These are phyloP conservation scores for Macrocybe gigantea DNA, from an alignment of 768 basidiomycete genomes.

Conservation along the genomic window DNA sequence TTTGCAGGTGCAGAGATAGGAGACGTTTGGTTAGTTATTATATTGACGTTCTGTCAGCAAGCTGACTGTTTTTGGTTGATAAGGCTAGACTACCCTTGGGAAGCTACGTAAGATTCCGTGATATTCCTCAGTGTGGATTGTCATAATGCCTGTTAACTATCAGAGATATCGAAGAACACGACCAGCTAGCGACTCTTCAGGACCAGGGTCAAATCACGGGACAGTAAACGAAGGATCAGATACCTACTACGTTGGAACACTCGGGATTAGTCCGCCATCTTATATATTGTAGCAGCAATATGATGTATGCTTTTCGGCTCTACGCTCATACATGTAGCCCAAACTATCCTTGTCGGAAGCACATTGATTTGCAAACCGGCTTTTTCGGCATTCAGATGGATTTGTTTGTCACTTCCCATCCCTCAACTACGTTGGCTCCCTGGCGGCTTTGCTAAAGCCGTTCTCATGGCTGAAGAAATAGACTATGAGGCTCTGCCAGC, in stretches of 20 bases:
- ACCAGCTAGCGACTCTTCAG: conserved; percentile 49
- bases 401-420: too few species aligned
- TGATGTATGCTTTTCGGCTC: too few species aligned
- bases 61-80: neutral
- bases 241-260: too few species aligned
- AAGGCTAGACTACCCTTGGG: conserved; percentile 87
- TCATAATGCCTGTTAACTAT: conserved; percentile 1
- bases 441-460: too few species aligned
- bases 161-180: conserved; percentile 77
- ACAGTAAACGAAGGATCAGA: too few species aligned
- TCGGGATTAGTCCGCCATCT: too few species aligned
- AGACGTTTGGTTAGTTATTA: conserved; percentile 59
- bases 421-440: too few species aligned
- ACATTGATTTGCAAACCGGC: too few species aligned
- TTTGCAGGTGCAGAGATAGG: conserved; percentile 74
- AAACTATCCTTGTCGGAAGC: too few species aligned
- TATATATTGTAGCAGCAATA: too few species aligned
- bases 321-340: too few species aligned
- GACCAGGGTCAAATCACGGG: conserved; percentile 11
- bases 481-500: conserved; percentile 53
- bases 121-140: neutral
- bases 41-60: neutral
- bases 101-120: conserved; percentile 48
- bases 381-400: too few species aligned
- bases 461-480: conserved; percentile 34